A percentile compares a stretch with the other conserved stretches of the same genome.
Evolutionary conservation across 176 grass and related monocot genomes (phyloP).

Genomic region (Cenchrus americanus): DNA sequence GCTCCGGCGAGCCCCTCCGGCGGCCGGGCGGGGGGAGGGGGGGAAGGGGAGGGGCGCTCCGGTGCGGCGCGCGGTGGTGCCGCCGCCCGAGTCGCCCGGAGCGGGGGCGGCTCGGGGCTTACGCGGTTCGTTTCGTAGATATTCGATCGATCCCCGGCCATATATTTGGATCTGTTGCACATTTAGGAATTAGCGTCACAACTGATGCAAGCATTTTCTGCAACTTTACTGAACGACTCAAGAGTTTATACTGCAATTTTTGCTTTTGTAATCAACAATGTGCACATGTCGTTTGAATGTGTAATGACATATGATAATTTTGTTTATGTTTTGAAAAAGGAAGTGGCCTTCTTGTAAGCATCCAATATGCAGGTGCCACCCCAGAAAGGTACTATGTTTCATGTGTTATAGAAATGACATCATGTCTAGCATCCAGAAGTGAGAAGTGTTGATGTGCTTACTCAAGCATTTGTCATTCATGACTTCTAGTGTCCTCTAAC

Average conservation of each 20-base stretch:
- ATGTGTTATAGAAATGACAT: neutral
- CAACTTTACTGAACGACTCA: neutral
- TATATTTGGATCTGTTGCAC: neutral
- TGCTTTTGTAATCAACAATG: neutral
- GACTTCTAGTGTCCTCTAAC: neutral
- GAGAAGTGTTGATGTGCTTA: neutral
- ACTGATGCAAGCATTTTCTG: neutral
- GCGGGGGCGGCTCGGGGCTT: no score
- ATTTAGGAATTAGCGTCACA: neutral
- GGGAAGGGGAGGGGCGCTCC: no score
- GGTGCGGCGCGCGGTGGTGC: no score
- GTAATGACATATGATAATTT: neutral
- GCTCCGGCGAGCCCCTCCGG: no score
- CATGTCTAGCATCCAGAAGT: neutral
- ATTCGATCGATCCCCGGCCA: no score
- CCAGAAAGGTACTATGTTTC: conserved; percentile 63
- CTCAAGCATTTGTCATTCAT: neutral
- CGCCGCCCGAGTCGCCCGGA: no score
- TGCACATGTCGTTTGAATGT: neutral
- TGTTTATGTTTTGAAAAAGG: neutral
- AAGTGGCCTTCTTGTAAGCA: neutral
- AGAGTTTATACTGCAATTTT: neutral
- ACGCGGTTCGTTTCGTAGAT: no score
- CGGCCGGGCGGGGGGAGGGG: no score
- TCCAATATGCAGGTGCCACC: conserved; percentile 50